phyloP scores from a whole-genome alignment of 1,284 basidiomycete genomes.

The Clitocybe nebularis region DNA sequence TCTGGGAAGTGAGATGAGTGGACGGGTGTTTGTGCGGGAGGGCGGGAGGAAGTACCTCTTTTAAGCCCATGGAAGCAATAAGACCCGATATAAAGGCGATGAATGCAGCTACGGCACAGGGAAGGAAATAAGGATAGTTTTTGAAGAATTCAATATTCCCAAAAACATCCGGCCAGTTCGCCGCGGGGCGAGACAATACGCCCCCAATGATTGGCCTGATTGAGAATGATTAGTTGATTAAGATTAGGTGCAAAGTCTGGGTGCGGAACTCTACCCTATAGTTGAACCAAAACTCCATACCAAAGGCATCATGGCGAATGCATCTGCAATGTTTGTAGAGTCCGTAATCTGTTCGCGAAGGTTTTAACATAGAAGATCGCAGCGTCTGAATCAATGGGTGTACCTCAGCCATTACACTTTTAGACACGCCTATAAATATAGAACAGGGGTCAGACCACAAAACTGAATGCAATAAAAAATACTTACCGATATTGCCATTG shows the following conservation, averaged over 20 bases:
- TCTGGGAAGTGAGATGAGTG: conserved; percentile 13
- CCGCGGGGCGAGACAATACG: conserved; percentile 39
- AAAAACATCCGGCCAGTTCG: conserved; percentile 40
- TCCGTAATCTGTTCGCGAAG: conserved; percentile 32
- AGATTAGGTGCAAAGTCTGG: conserved; percentile 27
- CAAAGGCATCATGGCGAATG: conserved; percentile 43
- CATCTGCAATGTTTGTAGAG: conserved; percentile 41
- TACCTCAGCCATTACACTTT: conserved; percentile 45
- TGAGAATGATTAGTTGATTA: not conserved
- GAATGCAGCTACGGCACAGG: conserved; percentile 41
- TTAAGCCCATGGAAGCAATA: conserved; percentile 23
- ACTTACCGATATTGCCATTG: conserved; percentile 26
- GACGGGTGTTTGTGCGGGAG: conserved; percentile 14
- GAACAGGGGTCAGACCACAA: not conserved
- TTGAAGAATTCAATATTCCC: conserved; percentile 37
- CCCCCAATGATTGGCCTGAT: conserved; percentile 45
- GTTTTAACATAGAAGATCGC: conserved; percentile 34
- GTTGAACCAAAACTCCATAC: conserved; percentile 43
- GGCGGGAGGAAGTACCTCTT: conserved; percentile 27
- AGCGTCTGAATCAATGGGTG: conserved; percentile 38
- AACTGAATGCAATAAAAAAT: not conserved
- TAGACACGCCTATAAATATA: conserved; percentile 28
- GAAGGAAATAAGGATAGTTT: conserved; percentile 52
- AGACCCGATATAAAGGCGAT: conserved; percentile 22
- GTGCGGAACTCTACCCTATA: conserved; percentile 43